These are phyloP conservation scores for Casuarina glauca DNA, from an alignment of 306 rosid genomes.

Conservation along the genomic window DNA sequence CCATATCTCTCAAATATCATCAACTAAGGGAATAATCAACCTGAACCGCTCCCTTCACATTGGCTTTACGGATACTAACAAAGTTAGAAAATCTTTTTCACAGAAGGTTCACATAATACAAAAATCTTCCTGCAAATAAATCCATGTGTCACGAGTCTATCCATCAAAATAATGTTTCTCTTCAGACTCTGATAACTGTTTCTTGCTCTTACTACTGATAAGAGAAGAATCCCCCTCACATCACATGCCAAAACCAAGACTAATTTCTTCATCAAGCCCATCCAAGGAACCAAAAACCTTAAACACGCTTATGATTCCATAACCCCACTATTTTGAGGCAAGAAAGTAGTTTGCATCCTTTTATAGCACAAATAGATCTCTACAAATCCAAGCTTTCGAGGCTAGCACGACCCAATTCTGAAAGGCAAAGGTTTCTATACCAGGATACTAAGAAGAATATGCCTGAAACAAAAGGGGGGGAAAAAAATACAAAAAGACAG, in stretches of 20 bases:
- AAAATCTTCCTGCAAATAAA: background rate
- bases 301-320: background rate
- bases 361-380: background rate
- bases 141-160: background rate
- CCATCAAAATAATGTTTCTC: background rate
- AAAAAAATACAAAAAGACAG: background rate
- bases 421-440: background rate
- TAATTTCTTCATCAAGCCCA: background rate
- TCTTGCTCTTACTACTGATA: background rate
- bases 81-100: background rate
- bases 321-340: background rate
- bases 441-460: background rate
- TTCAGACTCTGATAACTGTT: background rate
- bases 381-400: background rate
- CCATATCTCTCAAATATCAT: background rate
- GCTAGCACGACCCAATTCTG: background rate
- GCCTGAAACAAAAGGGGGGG: background rate
- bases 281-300: background rate
- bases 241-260: background rate
- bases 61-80: background rate
- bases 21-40: background rate
- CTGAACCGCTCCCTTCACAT: background rate
- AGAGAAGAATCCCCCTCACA: background rate
- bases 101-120: background rate
- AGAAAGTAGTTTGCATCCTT: background rate